A percentile compares a stretch with the other conserved stretches of the same genome.
phyloP scores from a whole-genome alignment of 495 filamentous ascomycete species.

The Penicillium soppii region DNA sequence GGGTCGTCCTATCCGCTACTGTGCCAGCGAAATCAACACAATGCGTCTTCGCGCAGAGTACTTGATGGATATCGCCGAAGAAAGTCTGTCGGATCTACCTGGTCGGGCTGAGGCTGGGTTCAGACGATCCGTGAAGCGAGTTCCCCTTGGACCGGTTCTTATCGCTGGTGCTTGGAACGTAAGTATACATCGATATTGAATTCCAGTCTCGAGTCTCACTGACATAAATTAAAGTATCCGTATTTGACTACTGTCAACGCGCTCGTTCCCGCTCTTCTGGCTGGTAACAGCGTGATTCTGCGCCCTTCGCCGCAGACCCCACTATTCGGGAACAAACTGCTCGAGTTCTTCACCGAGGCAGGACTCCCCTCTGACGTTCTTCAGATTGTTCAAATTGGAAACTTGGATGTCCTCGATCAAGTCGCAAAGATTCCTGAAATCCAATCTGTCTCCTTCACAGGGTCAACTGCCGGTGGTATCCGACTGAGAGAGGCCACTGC shows the following conservation, averaged over 20 bases:
- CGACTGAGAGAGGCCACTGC: slow-evolving; percentile 79
- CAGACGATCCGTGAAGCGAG: slow-evolving; percentile 82
- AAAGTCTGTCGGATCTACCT: slow-evolving; percentile 61
- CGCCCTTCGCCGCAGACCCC: slow-evolving; percentile 95
- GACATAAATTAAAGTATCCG: slow-evolving; percentile 64
- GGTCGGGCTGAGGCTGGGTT: slow-evolving; percentile 83
- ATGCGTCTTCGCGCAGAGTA: slow-evolving; percentile 81
- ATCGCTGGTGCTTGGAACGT: slow-evolving; percentile 96
- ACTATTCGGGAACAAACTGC: slow-evolving; percentile 79
- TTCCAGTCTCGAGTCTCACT: slow-evolving; percentile 1
- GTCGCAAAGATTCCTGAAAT: slow-evolving; percentile 75
- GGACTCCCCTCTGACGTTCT: slow-evolving; percentile 79
- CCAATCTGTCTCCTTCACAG: slow-evolving; percentile 82
- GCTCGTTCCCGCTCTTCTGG: slow-evolving; percentile 80
- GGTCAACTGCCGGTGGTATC: slow-evolving; percentile 83
- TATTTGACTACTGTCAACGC: slow-evolving; percentile 92
- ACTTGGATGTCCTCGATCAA: slow-evolving; percentile 66
- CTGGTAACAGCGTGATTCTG: slow-evolving; percentile 85
- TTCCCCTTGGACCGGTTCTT: slow-evolving; percentile 79
- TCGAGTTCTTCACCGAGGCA: slow-evolving; percentile 72
- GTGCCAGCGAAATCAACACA: slow-evolving; percentile 77
- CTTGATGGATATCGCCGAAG: slow-evolving; percentile 74
- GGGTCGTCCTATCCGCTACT: slow-evolving; percentile 89
- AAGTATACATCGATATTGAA: slow-evolving; percentile 31
- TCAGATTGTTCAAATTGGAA: slow-evolving; percentile 85